phyloP scores from a whole-genome alignment of 2,329 filamentous ascomycete genomes.

The Talaromyces albobiverticillius region DNA sequence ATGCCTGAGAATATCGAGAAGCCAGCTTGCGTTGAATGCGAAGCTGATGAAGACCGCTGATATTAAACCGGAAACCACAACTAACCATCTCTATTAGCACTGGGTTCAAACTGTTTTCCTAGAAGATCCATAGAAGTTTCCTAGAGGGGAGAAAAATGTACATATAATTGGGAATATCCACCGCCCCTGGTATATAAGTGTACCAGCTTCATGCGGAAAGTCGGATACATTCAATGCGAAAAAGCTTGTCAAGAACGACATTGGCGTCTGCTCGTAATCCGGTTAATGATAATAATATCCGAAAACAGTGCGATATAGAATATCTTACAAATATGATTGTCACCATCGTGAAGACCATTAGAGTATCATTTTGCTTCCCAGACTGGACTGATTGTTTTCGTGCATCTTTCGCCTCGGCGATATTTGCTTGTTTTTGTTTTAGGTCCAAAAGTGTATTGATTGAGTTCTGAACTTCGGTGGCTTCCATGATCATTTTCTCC shows the following conservation, averaged over 20 bases:
- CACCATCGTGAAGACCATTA: constrained; percentile 20
- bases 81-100: too few species aligned
- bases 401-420: constrained; percentile 9
- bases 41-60: too few species aligned
- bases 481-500: not conserved
- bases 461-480: not conserved
- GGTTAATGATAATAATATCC: too few species aligned
- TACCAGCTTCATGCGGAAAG: constrained; percentile 16
- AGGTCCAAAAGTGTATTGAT: constrained; percentile 16
- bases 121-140: too few species aligned
- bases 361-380: constrained; percentile 5
- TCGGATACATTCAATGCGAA: constrained; percentile 19
- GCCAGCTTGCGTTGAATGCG: too few species aligned
- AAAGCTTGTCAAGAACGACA: constrained; percentile 18
- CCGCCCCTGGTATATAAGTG: constrained; percentile 8
- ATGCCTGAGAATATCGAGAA: too few species aligned
- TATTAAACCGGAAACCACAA: too few species aligned
- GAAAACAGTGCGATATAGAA: too few species aligned
- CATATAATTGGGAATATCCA: constrained; percentile 21
- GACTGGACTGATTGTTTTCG: not conserved
- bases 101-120: too few species aligned
- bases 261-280: too few species aligned
- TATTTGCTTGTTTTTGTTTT: constrained; percentile 21
- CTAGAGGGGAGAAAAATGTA: not conserved
- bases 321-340: constrained; percentile 14